These are phyloP conservation scores for Cercospora zeina DNA, from an alignment of 2,329 filamentous ascomycete species.

Conservation along the genomic window DNA sequence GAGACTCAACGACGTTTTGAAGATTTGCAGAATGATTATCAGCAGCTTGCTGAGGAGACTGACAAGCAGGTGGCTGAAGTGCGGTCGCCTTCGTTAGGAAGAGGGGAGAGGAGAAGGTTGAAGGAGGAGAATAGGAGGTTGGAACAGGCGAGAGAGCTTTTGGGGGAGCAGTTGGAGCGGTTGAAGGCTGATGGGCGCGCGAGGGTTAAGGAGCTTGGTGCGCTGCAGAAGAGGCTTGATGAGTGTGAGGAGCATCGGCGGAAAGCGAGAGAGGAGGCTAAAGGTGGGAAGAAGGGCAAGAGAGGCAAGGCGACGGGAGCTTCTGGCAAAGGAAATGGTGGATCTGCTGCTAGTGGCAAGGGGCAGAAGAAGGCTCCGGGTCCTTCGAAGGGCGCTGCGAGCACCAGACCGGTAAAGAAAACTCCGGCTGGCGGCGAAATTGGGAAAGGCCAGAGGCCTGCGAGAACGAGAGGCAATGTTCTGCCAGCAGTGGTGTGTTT, in stretches of 20 bases:
- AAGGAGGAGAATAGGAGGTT: background rate
- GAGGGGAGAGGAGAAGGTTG: background rate
- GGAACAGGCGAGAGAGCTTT: background rate
- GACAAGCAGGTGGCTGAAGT: background rate
- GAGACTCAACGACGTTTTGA: background rate
- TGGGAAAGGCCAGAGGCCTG: background rate
- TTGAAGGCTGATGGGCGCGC: background rate
- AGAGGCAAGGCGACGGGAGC: background rate
- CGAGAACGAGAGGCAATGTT: background rate
- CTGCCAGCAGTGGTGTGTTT: no score
- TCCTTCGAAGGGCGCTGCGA: background rate
- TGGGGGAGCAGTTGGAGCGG: background rate
- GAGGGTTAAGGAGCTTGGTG: background rate
- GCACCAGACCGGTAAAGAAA: background rate
- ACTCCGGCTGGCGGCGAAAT: background rate
- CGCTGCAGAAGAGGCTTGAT: conserved; percentile 1
- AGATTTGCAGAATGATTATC: background rate
- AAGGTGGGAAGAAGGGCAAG: background rate
- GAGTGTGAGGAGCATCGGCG: background rate
- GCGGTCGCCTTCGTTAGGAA: background rate
- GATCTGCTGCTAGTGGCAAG: background rate
- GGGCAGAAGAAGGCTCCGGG: background rate
- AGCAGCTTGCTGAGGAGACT: background rate
- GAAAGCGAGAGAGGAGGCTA: background rate
- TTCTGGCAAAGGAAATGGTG: background rate